Evolutionary conservation across 2,329 filamentous ascomycete genomes (phyloP).

Genomic region (Immersiporthe knoxdaviesiana): DNA sequence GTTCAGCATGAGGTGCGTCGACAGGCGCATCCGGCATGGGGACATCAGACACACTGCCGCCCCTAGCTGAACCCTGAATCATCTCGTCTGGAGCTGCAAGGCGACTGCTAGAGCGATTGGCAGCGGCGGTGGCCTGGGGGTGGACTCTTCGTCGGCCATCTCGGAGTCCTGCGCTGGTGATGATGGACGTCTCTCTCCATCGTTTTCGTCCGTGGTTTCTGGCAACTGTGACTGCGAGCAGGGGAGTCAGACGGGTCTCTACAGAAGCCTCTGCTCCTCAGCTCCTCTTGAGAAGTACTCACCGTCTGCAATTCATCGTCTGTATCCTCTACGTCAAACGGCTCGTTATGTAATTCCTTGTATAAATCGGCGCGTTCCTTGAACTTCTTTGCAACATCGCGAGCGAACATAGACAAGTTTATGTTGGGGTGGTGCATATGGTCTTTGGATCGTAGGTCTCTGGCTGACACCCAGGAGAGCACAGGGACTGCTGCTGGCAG

Average conservation of each 20-base stretch:
- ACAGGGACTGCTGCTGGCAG: neutral
- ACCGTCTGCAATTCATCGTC: neutral
- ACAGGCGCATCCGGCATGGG: neutral
- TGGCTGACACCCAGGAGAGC: slow-evolving; percentile 1
- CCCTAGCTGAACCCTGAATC: neutral
- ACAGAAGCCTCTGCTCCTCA: neutral
- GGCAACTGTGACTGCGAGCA: neutral
- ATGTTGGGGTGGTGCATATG: neutral
- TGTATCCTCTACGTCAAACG: neutral
- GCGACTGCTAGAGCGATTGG: neutral
- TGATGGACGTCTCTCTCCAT: neutral
- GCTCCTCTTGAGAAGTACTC: neutral
- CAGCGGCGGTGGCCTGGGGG: neutral
- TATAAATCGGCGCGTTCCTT: neutral
- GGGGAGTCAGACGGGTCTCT: neutral
- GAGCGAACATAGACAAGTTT: neutral
- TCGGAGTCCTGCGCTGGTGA: neutral
- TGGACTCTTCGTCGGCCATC: neutral
- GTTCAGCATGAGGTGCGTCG: neutral
- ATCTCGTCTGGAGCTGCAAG: neutral
- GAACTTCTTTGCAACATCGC: neutral
- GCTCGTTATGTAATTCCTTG: neutral
- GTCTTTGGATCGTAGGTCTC: neutral
- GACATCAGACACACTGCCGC: neutral
- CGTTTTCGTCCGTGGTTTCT: neutral